These are phyloP conservation scores for Tetrapisispora nanseiensis DNA, from an alignment of 805 yeast genomes.

Conservation along the genomic window DNA sequence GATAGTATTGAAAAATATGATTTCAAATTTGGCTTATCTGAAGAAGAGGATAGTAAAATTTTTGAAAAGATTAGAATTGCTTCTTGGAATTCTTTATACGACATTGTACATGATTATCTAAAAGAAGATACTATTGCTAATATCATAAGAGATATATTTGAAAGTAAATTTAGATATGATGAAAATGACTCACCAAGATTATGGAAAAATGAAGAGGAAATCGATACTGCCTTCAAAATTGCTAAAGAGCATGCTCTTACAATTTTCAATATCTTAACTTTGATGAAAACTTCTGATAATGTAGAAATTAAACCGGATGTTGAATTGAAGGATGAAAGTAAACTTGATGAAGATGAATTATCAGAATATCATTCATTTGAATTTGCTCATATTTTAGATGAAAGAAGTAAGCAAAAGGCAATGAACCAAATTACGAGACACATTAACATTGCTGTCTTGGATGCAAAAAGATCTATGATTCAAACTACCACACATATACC, in stretches of 20 bases:
- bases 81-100: conserved; percentile 60
- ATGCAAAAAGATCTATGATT: conserved; percentile 79
- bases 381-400: conserved; percentile 50
- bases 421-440: conserved; percentile 56
- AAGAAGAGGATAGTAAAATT: conserved; percentile 34
- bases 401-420: conserved; percentile 48
- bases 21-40: conserved; percentile 54
- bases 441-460: conserved; percentile 70
- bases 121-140: conserved; percentile 56
- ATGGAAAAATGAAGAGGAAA: conserved; percentile 65
- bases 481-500: conserved; percentile 76
- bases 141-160: conserved; percentile 71
- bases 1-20: conserved; percentile 42
- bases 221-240: conserved; percentile 55
- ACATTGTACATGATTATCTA: conserved; percentile 48
- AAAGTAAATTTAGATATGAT: conserved; percentile 74
- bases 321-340: conserved; percentile 32
- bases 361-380: conserved; percentile 34
- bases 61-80: conserved; percentile 37
- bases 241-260: conserved; percentile 52
- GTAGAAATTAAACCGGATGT: conserved; percentile 52
- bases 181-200: conserved; percentile 70
- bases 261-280: conserved; percentile 48
- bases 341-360: conserved; percentile 30
- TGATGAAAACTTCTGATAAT: conserved; percentile 45